Evolutionary conservation across 257 asterid species (phyloP).

Genomic region (Capsicum baccatum): DNA sequence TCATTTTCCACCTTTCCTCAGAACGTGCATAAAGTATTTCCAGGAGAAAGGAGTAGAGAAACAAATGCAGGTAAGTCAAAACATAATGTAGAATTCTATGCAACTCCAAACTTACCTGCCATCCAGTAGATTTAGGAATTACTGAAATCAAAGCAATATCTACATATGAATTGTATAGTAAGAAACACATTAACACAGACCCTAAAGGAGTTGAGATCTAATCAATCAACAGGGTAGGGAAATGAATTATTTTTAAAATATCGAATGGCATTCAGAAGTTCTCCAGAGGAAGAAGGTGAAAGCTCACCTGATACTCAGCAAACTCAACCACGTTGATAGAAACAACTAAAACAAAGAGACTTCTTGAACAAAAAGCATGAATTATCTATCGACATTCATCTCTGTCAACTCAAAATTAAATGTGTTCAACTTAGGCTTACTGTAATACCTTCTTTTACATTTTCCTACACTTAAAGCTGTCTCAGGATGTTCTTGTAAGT

Average conservation of each 20-base stretch:
- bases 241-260: background rate
- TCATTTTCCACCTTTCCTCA: background rate
- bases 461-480: too few species aligned
- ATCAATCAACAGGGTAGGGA: constrained; percentile 26
- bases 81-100: background rate
- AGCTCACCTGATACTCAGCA: constrained; percentile 92
- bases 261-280: background rate
- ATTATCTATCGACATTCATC: too few species aligned
- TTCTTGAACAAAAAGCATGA: too few species aligned
- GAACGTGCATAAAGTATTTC: background rate
- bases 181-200: constrained; percentile 91
- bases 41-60: constrained; percentile 37
- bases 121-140: constrained; percentile 93
- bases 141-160: constrained; percentile 94
- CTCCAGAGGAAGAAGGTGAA: background rate
- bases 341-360: too few species aligned
- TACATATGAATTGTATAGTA: constrained; percentile 79
- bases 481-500: too few species aligned
- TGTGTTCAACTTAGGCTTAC: too few species aligned
- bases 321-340: constrained; percentile 52
- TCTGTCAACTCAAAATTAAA: too few species aligned
- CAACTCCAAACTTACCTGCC: constrained; percentile 62
- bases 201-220: constrained; percentile 55
- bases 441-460: too few species aligned
- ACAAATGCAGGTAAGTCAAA: constrained; percentile 78